Conservation (phyloP, 192 early-diverging fungal genomes). For the Podila epigama region DNA sequence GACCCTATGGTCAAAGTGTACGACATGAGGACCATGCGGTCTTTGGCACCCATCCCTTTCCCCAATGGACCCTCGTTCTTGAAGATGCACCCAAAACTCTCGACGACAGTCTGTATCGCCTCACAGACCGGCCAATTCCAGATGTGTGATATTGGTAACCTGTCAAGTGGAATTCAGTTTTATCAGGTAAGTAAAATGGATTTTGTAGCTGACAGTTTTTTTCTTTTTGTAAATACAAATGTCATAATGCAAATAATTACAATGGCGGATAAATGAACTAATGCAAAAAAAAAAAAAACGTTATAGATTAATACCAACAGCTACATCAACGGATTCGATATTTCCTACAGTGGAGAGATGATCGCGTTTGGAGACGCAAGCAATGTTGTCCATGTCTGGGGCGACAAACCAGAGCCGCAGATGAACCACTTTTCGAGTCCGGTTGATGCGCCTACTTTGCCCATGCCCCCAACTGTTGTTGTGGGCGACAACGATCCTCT, state of each 20-base stretch:
- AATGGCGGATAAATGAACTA: too few relatives aligned
- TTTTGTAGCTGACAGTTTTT: too few relatives aligned
- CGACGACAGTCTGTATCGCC: constrained; percentile 68
- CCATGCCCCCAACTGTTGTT: constrained; percentile 49
- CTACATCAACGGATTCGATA: constrained; percentile 76
- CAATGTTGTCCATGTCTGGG: constrained; percentile 83
- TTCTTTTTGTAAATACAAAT: too few relatives aligned
- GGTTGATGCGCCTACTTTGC: constrained; percentile 58
- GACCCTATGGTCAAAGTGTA: constrained; percentile 87
- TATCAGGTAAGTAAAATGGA: constrained; percentile 55
- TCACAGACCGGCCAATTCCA: constrained; percentile 77
- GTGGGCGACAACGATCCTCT: constrained; percentile 72
- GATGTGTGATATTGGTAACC: constrained; percentile 67
- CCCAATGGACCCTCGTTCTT: constrained; percentile 69
- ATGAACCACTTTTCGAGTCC: constrained; percentile 72
- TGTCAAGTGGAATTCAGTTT: constrained; percentile 55
- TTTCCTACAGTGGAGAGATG: constrained; percentile 80
- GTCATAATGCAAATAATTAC: too few relatives aligned
- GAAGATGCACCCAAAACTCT: constrained; percentile 75
- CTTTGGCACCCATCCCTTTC: constrained; percentile 76
- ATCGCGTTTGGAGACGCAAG: constrained; percentile 80
- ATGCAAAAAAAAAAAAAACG: too few relatives aligned
- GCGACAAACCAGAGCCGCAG: constrained; percentile 67
- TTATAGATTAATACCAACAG: constrained; percentile 61
- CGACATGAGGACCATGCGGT: constrained; percentile 76